These are phyloP conservation scores for Pythium scleroteichum DNA, from an alignment of 352 stramenopile genomes.

Conservation along the genomic window DNA sequence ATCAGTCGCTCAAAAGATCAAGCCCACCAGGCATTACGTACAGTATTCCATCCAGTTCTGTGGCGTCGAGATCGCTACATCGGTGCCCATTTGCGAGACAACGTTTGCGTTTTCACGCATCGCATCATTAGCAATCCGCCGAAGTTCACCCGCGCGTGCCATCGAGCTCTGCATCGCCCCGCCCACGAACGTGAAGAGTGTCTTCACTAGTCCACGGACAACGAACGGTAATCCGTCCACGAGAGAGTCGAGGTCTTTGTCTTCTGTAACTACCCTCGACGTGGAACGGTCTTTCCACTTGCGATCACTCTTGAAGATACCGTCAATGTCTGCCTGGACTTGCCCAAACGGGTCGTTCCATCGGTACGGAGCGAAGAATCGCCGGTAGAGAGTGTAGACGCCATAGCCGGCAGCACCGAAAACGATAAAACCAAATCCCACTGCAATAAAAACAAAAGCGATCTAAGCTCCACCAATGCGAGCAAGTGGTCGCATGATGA, in stretches of 20 bases:
- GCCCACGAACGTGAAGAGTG: conserved; percentile 64
- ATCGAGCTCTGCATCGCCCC: conserved; percentile 65
- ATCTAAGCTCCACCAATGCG: no score
- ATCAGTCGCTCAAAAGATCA: no score
- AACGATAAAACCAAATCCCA: conserved; percentile 74
- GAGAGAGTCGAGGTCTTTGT: conserved; percentile 47
- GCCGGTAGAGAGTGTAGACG: conserved; percentile 72
- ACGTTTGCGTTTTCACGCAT: conserved; percentile 55
- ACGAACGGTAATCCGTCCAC: conserved; percentile 61
- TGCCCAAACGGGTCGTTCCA: conserved; percentile 45
- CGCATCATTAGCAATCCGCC: conserved; percentile 50
- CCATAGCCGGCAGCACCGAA: conserved; percentile 64
- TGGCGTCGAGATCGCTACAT: conserved; percentile 53
- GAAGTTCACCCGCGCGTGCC: conserved; percentile 56
- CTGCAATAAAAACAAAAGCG: conserved; percentile 36
- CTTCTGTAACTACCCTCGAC: background rate
- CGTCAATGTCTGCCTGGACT: conserved; percentile 51
- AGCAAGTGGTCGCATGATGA: background rate
- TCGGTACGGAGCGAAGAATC: conserved; percentile 52
- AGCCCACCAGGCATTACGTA: conserved; percentile 42
- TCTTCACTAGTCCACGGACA: conserved; percentile 62
- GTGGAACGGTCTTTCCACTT: background rate
- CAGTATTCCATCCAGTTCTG: conserved; percentile 77
- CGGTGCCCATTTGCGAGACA: conserved; percentile 44
- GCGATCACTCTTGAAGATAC: conserved; percentile 42